Conservation (phyloP, 1,139 yeast species). For the Tardiomyces depauwii region DNA sequence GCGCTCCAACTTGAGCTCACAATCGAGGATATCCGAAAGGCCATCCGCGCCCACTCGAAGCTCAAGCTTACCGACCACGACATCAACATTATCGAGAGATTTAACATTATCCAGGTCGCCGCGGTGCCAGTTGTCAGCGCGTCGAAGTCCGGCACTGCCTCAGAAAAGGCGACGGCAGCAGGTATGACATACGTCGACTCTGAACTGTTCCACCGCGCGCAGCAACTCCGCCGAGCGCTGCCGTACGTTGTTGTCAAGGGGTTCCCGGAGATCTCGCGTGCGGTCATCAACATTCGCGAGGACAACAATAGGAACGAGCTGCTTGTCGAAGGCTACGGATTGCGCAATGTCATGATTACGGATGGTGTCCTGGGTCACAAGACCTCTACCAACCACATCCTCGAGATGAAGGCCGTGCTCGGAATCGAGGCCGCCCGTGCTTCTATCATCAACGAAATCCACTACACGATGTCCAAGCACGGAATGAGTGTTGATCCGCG, state of each 20-base stretch:
- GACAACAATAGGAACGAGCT: conserved; percentile 72
- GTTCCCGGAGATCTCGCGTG: conserved; percentile 79
- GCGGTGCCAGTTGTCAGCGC: conserved; percentile 50
- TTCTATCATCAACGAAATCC: conserved; percentile 87
- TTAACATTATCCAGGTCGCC: conserved; percentile 62
- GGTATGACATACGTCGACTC: conserved; percentile 38
- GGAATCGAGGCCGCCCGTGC: conserved; percentile 98
- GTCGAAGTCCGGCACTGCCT: conserved; percentile 11
- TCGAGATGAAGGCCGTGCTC: conserved; percentile 79
- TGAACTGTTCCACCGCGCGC: conserved; percentile 79
- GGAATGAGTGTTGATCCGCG: conserved; percentile 99
- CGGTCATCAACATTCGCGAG: conserved; percentile 87
- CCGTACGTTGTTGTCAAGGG: conserved; percentile 92
- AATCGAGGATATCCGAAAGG: conserved; percentile 75
- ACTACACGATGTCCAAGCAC: conserved; percentile 96
- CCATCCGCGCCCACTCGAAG: conserved; percentile 78
- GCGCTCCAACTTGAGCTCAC: conserved; percentile 81
- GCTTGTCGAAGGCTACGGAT: conserved; percentile 94
- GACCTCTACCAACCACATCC: conserved; percentile 83
- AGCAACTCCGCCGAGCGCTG: conserved; percentile 71
- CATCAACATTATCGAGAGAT: conserved; percentile 51
- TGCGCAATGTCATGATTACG: conserved; percentile 93
- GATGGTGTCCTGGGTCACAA: conserved; percentile 90
- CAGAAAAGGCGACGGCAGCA: conserved; percentile 7
- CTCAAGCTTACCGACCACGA: conserved; percentile 69